Evolutionary conservation across 495 filamentous ascomycete species (phyloP).

Genomic region (Wilcoxina mikolae): DNA sequence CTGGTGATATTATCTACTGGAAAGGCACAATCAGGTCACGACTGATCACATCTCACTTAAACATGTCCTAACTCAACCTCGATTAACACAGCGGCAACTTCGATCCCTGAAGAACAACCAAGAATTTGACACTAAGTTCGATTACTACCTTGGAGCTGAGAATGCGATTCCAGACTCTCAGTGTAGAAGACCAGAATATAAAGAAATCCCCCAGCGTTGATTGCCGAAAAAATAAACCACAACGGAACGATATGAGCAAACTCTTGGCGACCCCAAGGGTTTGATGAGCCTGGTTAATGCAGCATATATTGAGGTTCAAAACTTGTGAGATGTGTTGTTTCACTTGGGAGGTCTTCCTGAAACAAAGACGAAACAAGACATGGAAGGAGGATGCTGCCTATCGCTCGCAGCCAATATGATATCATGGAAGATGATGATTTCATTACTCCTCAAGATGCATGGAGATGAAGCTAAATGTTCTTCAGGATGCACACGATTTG

Average conservation of each 20-base stretch:
- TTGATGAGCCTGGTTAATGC: neutral
- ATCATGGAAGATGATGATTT: neutral
- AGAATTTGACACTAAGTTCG: neutral
- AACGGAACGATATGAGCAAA: too few species aligned
- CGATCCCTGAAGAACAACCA: neutral
- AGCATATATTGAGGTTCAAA: neutral
- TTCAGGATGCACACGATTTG: slow-evolving; percentile 2
- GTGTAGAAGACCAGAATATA: neutral
- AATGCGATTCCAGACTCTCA: neutral
- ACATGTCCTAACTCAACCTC: neutral
- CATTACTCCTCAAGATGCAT: neutral
- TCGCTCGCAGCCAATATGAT: neutral
- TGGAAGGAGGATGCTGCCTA: too few species aligned
- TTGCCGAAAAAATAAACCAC: too few species aligned
- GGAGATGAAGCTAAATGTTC: neutral
- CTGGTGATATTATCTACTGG: neutral
- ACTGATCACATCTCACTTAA: neutral
- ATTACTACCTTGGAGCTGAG: neutral
- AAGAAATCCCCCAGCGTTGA: too few species aligned
- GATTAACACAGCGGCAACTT: neutral
- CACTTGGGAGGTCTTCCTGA: too few species aligned
- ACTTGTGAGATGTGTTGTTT: neutral
- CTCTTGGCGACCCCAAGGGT: neutral
- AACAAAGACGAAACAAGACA: too few species aligned
- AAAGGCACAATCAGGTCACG: neutral